These are phyloP conservation scores for Imleria badia DNA, from an alignment of 768 basidiomycete genomes.

Conservation along the genomic window DNA sequence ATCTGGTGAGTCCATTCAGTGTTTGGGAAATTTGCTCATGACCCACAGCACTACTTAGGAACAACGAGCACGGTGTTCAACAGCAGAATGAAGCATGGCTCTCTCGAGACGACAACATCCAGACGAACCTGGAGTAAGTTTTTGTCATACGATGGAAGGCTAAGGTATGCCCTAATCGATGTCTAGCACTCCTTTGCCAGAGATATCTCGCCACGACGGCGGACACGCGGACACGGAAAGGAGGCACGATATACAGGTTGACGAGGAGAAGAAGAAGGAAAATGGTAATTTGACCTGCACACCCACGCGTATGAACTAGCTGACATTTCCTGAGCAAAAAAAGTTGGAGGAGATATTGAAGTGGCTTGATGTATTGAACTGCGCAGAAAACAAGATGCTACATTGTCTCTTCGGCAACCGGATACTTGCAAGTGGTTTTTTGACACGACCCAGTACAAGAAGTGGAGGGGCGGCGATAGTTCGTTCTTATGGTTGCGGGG, in stretches of 20 bases:
- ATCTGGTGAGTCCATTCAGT: not conserved
- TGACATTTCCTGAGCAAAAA: not conserved
- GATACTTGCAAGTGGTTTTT: not conserved
- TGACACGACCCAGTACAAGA: not conserved
- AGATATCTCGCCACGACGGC: not conserved
- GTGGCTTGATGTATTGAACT: not conserved
- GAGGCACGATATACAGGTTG: not conserved
- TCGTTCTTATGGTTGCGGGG: not conserved
- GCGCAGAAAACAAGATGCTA: not conserved
- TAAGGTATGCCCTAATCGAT: not conserved
- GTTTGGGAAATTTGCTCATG: not conserved
- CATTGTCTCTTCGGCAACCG: not conserved
- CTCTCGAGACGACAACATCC: not conserved
- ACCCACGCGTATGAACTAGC: not conserved
- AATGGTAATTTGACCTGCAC: not conserved
- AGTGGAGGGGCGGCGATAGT: not conserved
- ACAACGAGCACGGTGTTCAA: not conserved
- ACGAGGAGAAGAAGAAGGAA: not conserved
- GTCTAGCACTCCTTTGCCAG: not conserved
- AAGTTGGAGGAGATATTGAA: not conserved
- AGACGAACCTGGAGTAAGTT: not conserved
- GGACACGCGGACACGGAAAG: not conserved
- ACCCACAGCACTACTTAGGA: not conserved
- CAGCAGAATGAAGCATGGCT: not conserved
- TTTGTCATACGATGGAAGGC: not conserved